These are phyloP conservation scores for Fraxinus pennsylvanica DNA, from an alignment of 257 asterid species.

Conservation along the genomic window DNA sequence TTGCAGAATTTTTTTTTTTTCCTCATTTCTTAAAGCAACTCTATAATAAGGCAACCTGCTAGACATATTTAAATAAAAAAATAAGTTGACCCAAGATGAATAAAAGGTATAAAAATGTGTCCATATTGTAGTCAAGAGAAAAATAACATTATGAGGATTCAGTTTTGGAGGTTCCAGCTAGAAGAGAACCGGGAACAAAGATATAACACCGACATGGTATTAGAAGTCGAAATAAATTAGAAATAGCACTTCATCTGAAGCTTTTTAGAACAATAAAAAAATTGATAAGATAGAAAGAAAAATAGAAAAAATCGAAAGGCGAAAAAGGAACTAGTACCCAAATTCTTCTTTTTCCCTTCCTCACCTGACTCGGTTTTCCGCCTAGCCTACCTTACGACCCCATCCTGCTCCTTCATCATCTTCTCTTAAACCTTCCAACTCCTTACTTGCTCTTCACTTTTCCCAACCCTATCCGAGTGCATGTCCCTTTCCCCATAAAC, in stretches of 20 bases:
- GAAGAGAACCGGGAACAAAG: background rate
- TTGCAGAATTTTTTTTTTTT: too few relatives aligned
- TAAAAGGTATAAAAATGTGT: background rate
- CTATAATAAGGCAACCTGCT: too few relatives aligned
- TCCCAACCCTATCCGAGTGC: background rate
- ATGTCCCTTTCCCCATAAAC: background rate
- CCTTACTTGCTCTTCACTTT: background rate
- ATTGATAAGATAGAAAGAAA: background rate
- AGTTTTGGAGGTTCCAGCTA: background rate
- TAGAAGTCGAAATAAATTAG: background rate
- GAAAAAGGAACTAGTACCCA: background rate
- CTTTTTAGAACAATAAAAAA: background rate
- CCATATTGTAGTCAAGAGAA: background rate
- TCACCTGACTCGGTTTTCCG: background rate
- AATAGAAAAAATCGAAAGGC: background rate
- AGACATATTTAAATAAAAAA: too few relatives aligned
- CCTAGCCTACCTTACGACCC: background rate
- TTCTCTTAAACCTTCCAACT: background rate
- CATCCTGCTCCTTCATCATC: background rate
- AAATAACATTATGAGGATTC: background rate
- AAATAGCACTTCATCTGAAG: background rate
- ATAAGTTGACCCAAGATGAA: too few relatives aligned
- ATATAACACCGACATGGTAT: background rate
- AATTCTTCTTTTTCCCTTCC: background rate
- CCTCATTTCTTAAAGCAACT: too few relatives aligned